phyloP scores from a whole-genome alignment of 1,139 yeast species.

The Sugiyamaella neomexicana region DNA sequence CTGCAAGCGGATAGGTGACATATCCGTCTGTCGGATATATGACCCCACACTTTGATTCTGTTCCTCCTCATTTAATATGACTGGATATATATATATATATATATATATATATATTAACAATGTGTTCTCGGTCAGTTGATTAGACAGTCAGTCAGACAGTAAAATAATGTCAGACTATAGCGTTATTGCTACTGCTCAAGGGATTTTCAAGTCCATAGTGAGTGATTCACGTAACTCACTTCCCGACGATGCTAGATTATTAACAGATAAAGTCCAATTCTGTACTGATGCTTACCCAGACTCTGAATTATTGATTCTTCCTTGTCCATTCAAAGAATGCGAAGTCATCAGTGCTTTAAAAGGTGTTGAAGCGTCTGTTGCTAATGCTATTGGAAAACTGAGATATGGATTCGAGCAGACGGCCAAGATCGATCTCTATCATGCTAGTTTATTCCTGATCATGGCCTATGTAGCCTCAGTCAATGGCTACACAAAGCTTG shows the following conservation, averaged over 20 bases:
- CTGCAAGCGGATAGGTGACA: neutral
- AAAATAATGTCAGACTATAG: constrained; percentile 4
- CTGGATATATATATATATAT: neutral
- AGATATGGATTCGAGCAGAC: constrained; percentile 32
- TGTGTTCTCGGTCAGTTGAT: neutral
- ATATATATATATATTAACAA: neutral
- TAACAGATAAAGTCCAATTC: constrained; percentile 29
- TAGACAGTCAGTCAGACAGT: neutral
- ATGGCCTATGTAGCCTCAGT: constrained; percentile 41
- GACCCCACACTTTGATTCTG: too few relatives aligned
- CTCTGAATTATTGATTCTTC: constrained; percentile 28
- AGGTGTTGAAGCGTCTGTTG: constrained; percentile 37
- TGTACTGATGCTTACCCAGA: constrained; percentile 27
- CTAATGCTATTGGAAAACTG: constrained; percentile 33
- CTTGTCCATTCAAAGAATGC: constrained; percentile 40
- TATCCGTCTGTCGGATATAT: neutral
- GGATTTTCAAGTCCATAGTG: constrained; percentile 27
- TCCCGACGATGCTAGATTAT: constrained; percentile 32
- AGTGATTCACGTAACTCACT: constrained; percentile 27
- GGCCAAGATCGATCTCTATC: constrained; percentile 35
- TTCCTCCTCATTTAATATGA: neutral
- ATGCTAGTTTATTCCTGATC: constrained; percentile 37
- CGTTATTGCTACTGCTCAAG: constrained; percentile 4
- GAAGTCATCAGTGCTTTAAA: constrained; percentile 41
- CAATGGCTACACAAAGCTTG: constrained; percentile 38